Evolutionary conservation across 352 stramenopile genomes (phyloP).

Genomic region (Thalassiosira mediterranea): DNA sequence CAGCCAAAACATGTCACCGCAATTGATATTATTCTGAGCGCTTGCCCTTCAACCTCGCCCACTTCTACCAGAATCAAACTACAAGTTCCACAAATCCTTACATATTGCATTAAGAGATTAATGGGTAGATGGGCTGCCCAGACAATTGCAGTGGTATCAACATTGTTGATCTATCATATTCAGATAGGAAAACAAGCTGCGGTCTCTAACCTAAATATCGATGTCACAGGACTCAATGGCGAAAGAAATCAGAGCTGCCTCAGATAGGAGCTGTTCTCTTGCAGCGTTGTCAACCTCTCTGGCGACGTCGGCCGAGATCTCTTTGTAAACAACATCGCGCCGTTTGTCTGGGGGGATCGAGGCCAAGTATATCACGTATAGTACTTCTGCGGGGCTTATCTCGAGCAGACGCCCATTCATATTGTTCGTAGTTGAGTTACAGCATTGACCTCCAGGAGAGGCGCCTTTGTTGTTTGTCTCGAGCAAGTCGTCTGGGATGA

Average conservation of each 20-base stretch:
- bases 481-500: background rate
- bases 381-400: constrained; percentile 46
- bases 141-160: no score
- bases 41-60: no score
- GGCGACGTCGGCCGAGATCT: background rate
- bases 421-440: constrained; percentile 19
- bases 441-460: constrained; percentile 20
- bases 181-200: no score
- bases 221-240: constrained; percentile 64
- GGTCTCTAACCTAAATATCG: no score
- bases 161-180: no score
- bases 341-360: constrained; percentile 46
- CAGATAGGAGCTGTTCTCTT: constrained; percentile 63
- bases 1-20: no score
- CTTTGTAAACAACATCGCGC: constrained; percentile 38
- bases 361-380: constrained; percentile 67
- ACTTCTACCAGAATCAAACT: no score
- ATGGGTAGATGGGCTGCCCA: no score
- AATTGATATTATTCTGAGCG: no score
- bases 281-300: constrained; percentile 18
- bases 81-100: no score
- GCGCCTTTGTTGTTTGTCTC: constrained; percentile 4
- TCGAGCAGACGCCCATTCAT: constrained; percentile 26
- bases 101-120: no score
- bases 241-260: constrained; percentile 65